A percentile compares a stretch with the other conserved stretches of the same genome.
These are phyloP conservation scores for Debaryomyces maramus DNA, from an alignment of 805 yeast genomes.

Conservation along the genomic window DNA sequence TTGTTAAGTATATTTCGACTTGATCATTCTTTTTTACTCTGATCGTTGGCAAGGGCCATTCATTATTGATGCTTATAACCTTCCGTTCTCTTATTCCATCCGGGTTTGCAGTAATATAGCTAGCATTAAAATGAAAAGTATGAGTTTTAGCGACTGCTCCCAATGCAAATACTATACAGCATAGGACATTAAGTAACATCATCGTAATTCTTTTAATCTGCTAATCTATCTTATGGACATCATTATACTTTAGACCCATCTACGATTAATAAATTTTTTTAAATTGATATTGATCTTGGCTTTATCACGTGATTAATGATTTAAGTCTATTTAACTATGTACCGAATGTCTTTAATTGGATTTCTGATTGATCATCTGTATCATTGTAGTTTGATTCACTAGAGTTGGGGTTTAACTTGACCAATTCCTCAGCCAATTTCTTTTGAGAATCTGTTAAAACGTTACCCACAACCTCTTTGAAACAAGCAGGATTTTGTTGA, in stretches of 20 bases:
- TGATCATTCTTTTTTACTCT: constrained; percentile 41
- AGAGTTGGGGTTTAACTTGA: constrained; percentile 22
- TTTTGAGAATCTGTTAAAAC: constrained; percentile 43
- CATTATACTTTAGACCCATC: too few species aligned
- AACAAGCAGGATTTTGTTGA: constrained; percentile 42
- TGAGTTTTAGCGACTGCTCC: constrained; percentile 27
- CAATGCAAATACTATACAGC: constrained; percentile 2
- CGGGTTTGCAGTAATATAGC: constrained; percentile 50
- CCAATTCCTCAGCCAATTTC: constrained; percentile 42
- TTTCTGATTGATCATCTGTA: constrained; percentile 8
- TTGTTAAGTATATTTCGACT: constrained; percentile 36
- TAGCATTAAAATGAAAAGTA: constrained; percentile 35
- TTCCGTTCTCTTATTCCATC: constrained; percentile 53
- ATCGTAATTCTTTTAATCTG: not conserved
- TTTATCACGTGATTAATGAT: constrained; percentile 1
- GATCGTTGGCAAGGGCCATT: constrained; percentile 46
- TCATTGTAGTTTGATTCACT: constrained; percentile 3
- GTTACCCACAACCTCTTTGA: constrained; percentile 48
- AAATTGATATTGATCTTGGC: not conserved
- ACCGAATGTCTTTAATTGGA: constrained; percentile 28
- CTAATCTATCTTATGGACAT: too few species aligned
- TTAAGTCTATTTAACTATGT: not conserved
- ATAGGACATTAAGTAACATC: not conserved
- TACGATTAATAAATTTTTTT: too few species aligned
- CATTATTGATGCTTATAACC: constrained; percentile 57